Conservation (phyloP, 805 yeast species). For the Candida koratica region DNA sequence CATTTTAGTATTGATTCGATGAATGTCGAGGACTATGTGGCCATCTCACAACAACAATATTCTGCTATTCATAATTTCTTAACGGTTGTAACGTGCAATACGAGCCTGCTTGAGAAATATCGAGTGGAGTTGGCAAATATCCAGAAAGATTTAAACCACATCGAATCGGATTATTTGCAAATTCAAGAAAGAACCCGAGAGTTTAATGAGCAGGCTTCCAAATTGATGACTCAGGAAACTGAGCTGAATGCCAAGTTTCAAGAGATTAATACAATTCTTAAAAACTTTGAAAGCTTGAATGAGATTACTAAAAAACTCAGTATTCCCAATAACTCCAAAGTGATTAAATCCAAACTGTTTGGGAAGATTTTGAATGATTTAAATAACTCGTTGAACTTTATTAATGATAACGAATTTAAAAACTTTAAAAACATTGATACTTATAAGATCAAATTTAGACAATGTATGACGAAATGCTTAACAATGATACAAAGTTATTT, state of each 20-base stretch:
- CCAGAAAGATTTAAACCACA: conserved; percentile 41
- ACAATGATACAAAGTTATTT: conserved; percentile 70
- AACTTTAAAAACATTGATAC: conserved; percentile 68
- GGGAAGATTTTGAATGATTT: conserved; percentile 46
- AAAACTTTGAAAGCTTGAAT: conserved; percentile 68
- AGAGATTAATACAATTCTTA: conserved; percentile 47
- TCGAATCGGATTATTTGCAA: conserved; percentile 50
- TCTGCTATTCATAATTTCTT: conserved; percentile 1
- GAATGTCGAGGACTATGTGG: neutral
- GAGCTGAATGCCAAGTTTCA: conserved; percentile 38
- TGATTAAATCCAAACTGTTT: conserved; percentile 40
- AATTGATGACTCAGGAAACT: conserved; percentile 45
- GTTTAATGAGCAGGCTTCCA: conserved; percentile 56
- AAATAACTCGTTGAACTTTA: conserved; percentile 63
- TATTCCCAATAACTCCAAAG: conserved; percentile 43
- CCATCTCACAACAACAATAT: neutral
- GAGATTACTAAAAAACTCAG: conserved; percentile 64
- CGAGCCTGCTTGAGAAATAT: conserved; percentile 2
- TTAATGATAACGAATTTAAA: conserved; percentile 30
- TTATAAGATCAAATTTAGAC: conserved; percentile 70
- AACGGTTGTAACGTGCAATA: conserved; percentile 2
- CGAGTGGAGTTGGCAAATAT: conserved; percentile 24
- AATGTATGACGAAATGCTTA: conserved; percentile 77
- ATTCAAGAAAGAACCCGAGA: conserved; percentile 61
- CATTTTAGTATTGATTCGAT: conserved; percentile 1